phyloP scores from a whole-genome alignment of 2,329 filamentous ascomycete genomes.

The Pseudodiploospora longispora region DNA sequence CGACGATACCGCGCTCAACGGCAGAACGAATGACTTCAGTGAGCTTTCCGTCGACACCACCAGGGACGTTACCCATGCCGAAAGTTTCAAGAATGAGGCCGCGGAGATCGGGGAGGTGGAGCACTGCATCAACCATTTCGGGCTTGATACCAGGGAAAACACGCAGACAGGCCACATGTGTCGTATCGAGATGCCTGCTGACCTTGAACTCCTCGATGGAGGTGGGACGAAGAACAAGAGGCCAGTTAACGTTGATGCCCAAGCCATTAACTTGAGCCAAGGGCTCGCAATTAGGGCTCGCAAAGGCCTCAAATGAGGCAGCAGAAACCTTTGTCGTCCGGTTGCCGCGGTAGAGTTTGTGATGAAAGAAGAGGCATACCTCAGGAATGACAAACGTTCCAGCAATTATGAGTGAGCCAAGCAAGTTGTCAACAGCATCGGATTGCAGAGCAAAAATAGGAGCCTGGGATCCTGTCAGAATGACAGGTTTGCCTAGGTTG shows the following conservation, averaged over 20 bases:
- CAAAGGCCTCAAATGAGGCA: conserved; percentile 79
- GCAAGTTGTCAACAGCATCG: conserved; percentile 83
- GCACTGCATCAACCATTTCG: conserved; percentile 83
- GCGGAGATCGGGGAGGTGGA: conserved; percentile 65
- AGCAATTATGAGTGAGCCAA: conserved; percentile 81
- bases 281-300: conserved; percentile 76
- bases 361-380: conserved; percentile 89
- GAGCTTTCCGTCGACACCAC: conserved; percentile 69
- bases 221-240: conserved; percentile 65
- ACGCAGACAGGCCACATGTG: conserved; percentile 82
- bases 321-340: conserved; percentile 82
- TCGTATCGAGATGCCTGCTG: conserved; percentile 68
- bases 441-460: conserved; percentile 87
- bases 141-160: conserved; percentile 90
- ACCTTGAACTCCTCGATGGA: conserved; percentile 67
- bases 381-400: conserved; percentile 90
- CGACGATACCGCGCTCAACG: conserved; percentile 70
- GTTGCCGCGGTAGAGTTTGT: conserved; percentile 83
- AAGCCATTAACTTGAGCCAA: conserved; percentile 75
- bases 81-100: conserved; percentile 88
- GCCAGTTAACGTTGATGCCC: conserved; percentile 74
- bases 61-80: conserved; percentile 85
- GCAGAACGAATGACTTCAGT: conserved; percentile 70
- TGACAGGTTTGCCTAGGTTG: conserved; percentile 83
- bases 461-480: conserved; percentile 75